Percentiles rank a stretch among this genome's conserved stretches.
Evolutionary conservation across 495 filamentous ascomycete genomes (phyloP).

Genomic region (Massariosphaeria phaeospora): DNA sequence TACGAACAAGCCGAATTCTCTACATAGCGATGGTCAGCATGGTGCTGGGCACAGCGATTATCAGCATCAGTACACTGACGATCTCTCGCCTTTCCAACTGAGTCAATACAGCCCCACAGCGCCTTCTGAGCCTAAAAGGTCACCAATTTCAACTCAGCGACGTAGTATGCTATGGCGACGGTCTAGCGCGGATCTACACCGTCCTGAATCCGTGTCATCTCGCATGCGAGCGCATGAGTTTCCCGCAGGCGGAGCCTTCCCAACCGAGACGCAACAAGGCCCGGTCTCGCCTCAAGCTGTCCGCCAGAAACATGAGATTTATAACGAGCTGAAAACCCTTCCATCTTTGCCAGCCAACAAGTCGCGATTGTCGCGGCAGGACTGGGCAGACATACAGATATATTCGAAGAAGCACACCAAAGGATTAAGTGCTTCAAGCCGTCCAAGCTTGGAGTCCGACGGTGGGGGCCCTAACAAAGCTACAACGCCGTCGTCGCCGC

Average conservation of each 20-base stretch:
- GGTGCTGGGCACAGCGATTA: neutral
- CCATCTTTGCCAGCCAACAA: conserved; percentile 9
- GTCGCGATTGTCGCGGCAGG: conserved; percentile 17
- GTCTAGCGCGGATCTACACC: neutral
- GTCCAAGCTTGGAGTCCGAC: too few relatives aligned
- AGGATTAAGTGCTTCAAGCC: neutral
- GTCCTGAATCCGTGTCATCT: neutral
- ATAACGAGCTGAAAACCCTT: neutral
- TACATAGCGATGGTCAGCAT: neutral
- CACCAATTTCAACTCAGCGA: too few relatives aligned
- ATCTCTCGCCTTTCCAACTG: neutral
- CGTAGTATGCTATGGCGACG: neutral
- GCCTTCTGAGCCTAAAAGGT: neutral
- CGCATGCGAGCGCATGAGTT: too few relatives aligned
- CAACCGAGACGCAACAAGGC: neutral
- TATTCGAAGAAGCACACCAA: conserved; percentile 9
- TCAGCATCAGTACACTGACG: neutral
- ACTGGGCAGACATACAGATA: conserved; percentile 20
- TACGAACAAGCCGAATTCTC: neutral
- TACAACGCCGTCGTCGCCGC: neutral
- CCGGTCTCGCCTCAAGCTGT: neutral
- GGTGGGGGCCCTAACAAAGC: neutral
- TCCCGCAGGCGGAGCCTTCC: too few relatives aligned
- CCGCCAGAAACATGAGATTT: neutral
- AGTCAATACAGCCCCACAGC: neutral